Evolutionary conservation across 106 monocot genomes (phyloP).

Genomic region (Agapanthus africanus): DNA sequence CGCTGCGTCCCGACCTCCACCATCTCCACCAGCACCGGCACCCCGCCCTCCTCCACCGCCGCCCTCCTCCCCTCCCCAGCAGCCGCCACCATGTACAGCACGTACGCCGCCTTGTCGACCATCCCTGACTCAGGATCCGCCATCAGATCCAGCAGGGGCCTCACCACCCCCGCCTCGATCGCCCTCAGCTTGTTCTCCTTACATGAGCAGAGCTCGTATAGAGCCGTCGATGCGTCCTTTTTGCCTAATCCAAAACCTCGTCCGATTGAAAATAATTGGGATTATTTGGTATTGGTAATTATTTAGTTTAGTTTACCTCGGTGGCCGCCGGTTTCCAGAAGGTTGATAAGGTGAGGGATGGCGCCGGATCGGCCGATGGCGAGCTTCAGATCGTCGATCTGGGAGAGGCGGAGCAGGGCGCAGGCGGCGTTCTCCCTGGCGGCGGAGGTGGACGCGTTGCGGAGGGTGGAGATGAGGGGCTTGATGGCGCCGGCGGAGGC

Average conservation of each 20-base stretch:
- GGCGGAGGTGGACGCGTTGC: conserved; percentile 36
- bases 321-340: conserved; percentile 45
- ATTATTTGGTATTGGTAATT: no score
- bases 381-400: conserved; percentile 41
- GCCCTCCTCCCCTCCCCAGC: conserved; percentile 27
- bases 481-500: conserved; percentile 41
- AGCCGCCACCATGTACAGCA: conserved; percentile 29
- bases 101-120: conserved; percentile 76
- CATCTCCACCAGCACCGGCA: conserved; percentile 54
- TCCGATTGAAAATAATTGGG: no score
- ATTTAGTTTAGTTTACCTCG: no score
- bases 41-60: conserved; percentile 46
- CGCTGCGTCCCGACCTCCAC: conserved; percentile 34
- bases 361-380: conserved; percentile 74
- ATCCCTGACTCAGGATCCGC: conserved; percentile 67
- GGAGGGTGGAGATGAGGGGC: conserved; percentile 40
- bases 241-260: no score
- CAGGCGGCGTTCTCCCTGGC: conserved; percentile 79
- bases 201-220: conserved; percentile 49
- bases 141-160: conserved; percentile 70
- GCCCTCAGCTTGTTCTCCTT: conserved; percentile 64
- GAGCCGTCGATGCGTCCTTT: conserved; percentile 84
- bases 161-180: conserved; percentile 50
- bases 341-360: conserved; percentile 48
- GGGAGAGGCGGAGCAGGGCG: conserved; percentile 62